phyloP scores from a whole-genome alignment of 257 asterid genomes.

The Cruciata laevipes region DNA sequence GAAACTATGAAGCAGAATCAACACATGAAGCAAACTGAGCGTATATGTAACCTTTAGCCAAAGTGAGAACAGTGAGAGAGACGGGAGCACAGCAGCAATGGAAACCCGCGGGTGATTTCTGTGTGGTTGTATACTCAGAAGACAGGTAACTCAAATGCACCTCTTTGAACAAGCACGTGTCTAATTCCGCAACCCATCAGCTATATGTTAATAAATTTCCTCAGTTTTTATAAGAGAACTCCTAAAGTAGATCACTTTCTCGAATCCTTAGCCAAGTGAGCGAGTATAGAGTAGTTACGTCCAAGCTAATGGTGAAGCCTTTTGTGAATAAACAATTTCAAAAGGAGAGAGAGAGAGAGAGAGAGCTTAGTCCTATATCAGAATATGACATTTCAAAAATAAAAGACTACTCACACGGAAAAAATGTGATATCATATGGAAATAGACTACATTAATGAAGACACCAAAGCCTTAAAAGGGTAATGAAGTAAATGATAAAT shows the following conservation, averaged over 20 bases:
- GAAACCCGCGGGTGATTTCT: not conserved
- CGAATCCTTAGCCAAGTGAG: not conserved
- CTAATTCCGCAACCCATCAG: not conserved
- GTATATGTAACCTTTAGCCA: not conserved
- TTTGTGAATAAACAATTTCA: not conserved
- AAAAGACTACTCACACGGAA: not conserved
- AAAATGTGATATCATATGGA: not conserved
- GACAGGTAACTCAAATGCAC: not conserved
- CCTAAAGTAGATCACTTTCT: not conserved
- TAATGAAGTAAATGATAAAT: not conserved
- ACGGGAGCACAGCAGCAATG: not conserved
- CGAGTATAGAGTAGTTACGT: not conserved
- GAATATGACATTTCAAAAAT: not conserved
- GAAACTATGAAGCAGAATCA: not conserved
- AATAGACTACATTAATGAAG: not conserved
- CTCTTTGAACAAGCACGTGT: too few relatives aligned
- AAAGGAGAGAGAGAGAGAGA: not conserved
- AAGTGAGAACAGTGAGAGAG: not conserved
- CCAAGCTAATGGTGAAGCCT: not conserved
- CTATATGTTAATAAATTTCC: not conserved
- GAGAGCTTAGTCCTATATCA: too few relatives aligned
- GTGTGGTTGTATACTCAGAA: not conserved
- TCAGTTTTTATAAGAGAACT: not conserved
- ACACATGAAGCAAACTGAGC: not conserved
- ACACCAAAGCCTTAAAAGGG: not conserved